These are phyloP conservation scores for carrot (Daucus carota) DNA, from an alignment of 129 eudicot species.

Conservation along the genomic window DH1_v3.0 NC_030389.2:25742001-25742500, in stretches of 20 bases:
- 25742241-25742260: constrained; percentile 33
- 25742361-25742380: constrained; percentile 48
- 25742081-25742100: neutral
- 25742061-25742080: neutral
- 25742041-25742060: too few relatives aligned
- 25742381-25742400: constrained; percentile 29
- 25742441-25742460: constrained; percentile 61
- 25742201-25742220: constrained; percentile 24
- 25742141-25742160: constrained; percentile 37
- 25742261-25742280: constrained; percentile 34
- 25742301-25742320: constrained; percentile 50
- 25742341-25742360: constrained; percentile 49
- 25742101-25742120: neutral
- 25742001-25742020: neutral
- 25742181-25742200: constrained; percentile 54
- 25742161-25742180: constrained; percentile 39
- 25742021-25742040: too few relatives aligned
- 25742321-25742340: constrained; percentile 56
- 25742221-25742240: constrained; percentile 46
- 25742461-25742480: neutral
- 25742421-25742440: constrained; percentile 62
- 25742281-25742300: constrained; percentile 47
- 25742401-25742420: constrained; percentile 52
- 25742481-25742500: too few relatives aligned
- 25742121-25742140: neutral